Base-by-base conservation (phyloP, 108 stramenopile species). In the Conticribra weissflogii region DNA sequence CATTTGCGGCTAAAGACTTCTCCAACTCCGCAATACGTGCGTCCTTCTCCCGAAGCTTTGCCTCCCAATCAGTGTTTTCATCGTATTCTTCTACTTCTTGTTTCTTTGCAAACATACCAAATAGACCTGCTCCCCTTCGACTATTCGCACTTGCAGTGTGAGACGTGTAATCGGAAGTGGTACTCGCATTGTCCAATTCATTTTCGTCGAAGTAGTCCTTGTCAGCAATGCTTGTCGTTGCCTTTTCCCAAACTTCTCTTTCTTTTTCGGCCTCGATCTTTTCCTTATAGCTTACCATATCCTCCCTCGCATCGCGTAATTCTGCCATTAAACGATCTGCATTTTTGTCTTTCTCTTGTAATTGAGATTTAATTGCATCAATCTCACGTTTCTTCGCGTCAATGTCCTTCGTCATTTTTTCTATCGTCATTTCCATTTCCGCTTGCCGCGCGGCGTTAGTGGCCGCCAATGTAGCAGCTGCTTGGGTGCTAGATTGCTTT, bases 371-470 rank as follows among this genome's bases (percentile, higher is more conserved):
- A 19, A 78, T 78, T 28, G 68, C 68, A 46, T 78, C 77, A 19
- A 78, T 78, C 23, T 71, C 77, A 17, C 69, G 63, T 47, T 65
- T 70, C 60, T 78, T 70, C 19, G 47, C 59, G 8, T 66, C 76
- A n/a, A 78, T 69, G 25, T 78, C 77, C 28, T 78, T 78, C 30
- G 57, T 48, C 77, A 78, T 65, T 54, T 66, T 71, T 28, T 78
- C 77, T 2, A 78, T 60, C 46, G 36, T 63, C 77, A 78, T 71
- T 50, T 78, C 77, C 77, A 78, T 71, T 44, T 78, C 77, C 29
- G 63, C 69, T 41, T 78, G 77, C 14, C 77, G 68, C 21, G 77
- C 77, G 14, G 77, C 69, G 66, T 78, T 78, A 8, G 77, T 78
- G 51, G 77, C 77, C 25, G 77, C 77, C 33, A 78, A 62, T 9